These are phyloP conservation scores for Saturnispora quitensis DNA, from an alignment of 805 yeast genomes.

Conservation along the genomic window DNA sequence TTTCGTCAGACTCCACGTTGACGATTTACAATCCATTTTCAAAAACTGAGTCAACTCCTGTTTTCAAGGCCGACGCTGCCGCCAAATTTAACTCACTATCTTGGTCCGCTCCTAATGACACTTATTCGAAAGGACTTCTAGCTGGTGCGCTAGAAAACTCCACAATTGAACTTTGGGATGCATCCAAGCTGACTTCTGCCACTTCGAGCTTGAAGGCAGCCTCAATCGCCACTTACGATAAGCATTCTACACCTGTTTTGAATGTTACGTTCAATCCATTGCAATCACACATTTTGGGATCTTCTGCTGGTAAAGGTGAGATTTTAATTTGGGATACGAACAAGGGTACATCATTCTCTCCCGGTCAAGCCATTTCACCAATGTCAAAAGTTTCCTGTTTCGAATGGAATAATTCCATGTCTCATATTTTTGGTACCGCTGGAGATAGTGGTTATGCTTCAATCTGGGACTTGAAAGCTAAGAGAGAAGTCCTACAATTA, in stretches of 20 bases:
- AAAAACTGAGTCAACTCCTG: constrained; percentile 26
- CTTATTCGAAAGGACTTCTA: constrained; percentile 44
- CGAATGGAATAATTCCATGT: constrained; percentile 79
- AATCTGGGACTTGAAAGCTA: constrained; percentile 87
- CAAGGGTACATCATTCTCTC: constrained; percentile 45
- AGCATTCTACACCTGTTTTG: constrained; percentile 64
- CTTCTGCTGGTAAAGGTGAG: constrained; percentile 88
- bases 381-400: constrained; percentile 72
- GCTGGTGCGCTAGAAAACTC: constrained; percentile 92
- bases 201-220: constrained; percentile 32
- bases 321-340: constrained; percentile 84
- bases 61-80: constrained; percentile 38
- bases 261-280: constrained; percentile 69
- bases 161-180: constrained; percentile 68
- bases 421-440: constrained; percentile 86
- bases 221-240: constrained; percentile 41
- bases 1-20: constrained; percentile 67
- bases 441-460: constrained; percentile 81
- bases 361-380: constrained; percentile 75
- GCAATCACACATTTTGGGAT: constrained; percentile 62
- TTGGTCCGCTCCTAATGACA: constrained; percentile 59
- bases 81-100: constrained; percentile 71
- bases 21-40: constrained; percentile 69
- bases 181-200: constrained; percentile 36
- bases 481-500: constrained; percentile 81